Base-by-base conservation (phyloP, 371 early-diverging fungal species). In the Mucor sp. region DNA sequence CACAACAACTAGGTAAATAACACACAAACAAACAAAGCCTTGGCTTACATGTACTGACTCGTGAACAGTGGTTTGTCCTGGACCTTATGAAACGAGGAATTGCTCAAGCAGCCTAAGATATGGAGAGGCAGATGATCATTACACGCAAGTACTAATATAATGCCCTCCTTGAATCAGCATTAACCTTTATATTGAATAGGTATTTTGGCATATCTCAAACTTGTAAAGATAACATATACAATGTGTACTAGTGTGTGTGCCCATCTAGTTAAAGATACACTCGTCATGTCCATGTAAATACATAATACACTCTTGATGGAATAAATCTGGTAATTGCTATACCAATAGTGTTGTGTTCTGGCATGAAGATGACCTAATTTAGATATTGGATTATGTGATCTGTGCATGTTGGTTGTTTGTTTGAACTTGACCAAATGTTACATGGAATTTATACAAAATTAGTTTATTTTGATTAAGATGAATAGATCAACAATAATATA, bases 41-140 rank as follows among this genome's bases (percentile, higher is more conserved):
- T 9, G 9, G 0, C 47, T 19, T 5, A 33, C 5, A n/a, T 7
- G 7, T n/a, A 47, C 21, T 19, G 17, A 21, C 47, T 44, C 12
- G 37, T 35, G 19, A 6, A 11, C 58, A 59, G 64, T 23, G 23
- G 19, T 56, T 14, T 69, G 69, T 19, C 65, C 60, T 28, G 69
- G 69, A 25, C 69, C 69, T 7, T 60, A 44, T 27, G 69, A 69
- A 60, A 69, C 69, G 19, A 63, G 47, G 25, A 64, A 57, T 15
- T 69, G 69, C 27, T 69, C 69, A 35, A 64, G 39, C 6, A 50
- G 50, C 11, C 12, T 50, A 5, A 5, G 50, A 9, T 50, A 14
- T 50, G 50, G 50, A 21, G 50, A 50, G 50, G 50, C 50, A 25
- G 23, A 12, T 11, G 50, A 50, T 14, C 50, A 50, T 50, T 50